Conservation (phyloP, 768 basidiomycete genomes). For the Leccinum longicurvipes region DNA sequence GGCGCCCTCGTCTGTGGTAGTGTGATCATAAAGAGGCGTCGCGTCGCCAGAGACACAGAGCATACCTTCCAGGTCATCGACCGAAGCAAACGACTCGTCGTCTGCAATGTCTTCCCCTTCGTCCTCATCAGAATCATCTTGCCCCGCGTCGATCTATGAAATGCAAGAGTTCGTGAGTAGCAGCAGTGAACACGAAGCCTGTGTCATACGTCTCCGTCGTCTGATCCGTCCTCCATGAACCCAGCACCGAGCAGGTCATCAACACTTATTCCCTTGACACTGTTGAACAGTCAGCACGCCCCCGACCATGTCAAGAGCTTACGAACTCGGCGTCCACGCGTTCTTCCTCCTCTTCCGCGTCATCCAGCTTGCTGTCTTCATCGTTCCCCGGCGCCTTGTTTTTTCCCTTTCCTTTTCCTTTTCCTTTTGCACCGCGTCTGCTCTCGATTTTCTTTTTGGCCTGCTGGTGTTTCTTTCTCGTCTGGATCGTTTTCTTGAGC, state of each 20-base stretch:
- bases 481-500: conserved; percentile 82
- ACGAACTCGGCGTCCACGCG: conserved; percentile 13
- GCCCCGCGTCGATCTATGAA: conserved; percentile 27
- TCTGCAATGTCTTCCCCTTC: conserved; percentile 43
- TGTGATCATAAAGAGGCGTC: neutral
- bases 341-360: conserved; percentile 14
- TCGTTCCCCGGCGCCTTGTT: conserved; percentile 23
- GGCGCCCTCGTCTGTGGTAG: conserved; percentile 60
- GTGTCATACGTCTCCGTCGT: conserved; percentile 37
- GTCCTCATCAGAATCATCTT: conserved; percentile 30
- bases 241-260: conserved; percentile 72
- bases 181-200: neutral
- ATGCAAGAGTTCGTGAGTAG: conserved; percentile 2
- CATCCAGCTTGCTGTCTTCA: conserved; percentile 23
- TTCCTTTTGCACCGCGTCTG: conserved; percentile 45
- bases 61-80: conserved; percentile 73
- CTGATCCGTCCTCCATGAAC: conserved; percentile 66
- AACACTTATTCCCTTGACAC: conserved; percentile 54
- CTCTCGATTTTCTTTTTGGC: conserved; percentile 66
- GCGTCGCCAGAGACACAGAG: neutral
- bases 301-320: neutral
- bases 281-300: conserved; percentile 5
- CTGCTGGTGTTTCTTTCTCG: conserved; percentile 78
- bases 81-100: conserved; percentile 70
- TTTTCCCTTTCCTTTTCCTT: conserved; percentile 29